These are phyloP conservation scores for Candida pini DNA, from an alignment of 805 yeast genomes.

Conservation along the genomic window DNA sequence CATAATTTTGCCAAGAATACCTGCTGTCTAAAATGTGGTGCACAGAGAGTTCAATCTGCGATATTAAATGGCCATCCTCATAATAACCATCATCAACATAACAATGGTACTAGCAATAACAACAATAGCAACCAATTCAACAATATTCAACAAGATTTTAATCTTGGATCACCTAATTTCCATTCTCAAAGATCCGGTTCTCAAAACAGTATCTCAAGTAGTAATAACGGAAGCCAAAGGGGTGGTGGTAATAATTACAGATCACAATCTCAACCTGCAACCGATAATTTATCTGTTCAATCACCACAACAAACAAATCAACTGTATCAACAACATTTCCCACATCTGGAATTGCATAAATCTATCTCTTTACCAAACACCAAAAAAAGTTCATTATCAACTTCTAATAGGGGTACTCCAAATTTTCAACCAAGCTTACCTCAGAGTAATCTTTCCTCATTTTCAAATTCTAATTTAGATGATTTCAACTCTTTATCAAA, in stretches of 20 bases:
- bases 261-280: constrained; percentile 5
- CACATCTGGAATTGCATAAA: constrained; percentile 11
- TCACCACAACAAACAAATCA: constrained; percentile 1
- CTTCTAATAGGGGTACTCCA: constrained; percentile 13
- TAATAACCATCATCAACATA: constrained; percentile 17
- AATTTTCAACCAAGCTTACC: constrained; percentile 15
- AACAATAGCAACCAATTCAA: constrained; percentile 4
- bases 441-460: constrained; percentile 10
- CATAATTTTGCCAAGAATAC: constrained; percentile 91
- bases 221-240: constrained; percentile 4
- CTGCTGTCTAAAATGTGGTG: constrained; percentile 84
- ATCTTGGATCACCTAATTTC: constrained; percentile 1
- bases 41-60: constrained; percentile 44
- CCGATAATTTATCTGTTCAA: not conserved
- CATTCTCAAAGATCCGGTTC: constrained; percentile 2
- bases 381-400: constrained; percentile 11
- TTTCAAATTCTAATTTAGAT: constrained; percentile 6
- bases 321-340: constrained; percentile 4
- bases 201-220: constrained; percentile 1
- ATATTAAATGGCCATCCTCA: constrained; percentile 27
- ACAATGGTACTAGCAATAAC: constrained; percentile 7
- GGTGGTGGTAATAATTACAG: constrained; percentile 4
- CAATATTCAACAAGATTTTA: constrained; percentile 3
- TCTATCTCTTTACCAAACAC: constrained; percentile 9
- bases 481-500: constrained; percentile 14